Base-by-base conservation (phyloP, 2,329 filamentous ascomycete genomes). In the Chrysosporium queenslandicum region DNA sequence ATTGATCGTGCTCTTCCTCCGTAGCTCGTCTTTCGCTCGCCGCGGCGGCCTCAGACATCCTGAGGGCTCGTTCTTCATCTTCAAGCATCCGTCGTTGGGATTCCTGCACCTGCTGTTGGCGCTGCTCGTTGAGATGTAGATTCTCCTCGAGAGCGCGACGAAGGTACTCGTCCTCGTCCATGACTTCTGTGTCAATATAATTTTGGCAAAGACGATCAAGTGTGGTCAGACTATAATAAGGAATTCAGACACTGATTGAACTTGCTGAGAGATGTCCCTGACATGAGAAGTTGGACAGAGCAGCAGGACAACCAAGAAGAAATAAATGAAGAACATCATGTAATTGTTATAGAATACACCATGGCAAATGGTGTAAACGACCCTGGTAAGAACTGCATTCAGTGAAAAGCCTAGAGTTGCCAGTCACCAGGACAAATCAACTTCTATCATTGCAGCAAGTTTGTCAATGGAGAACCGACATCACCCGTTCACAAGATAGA, bases 121-220 rank as follows among this genome's bases (percentile, higher is more conserved):
- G 56, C 23, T 50, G 12, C 40, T 54, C 46, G 18, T 50, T 50
- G 4, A 58, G 9, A 21, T 29, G 48, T 12, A 56, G 29, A 18
- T 46, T 56, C 34, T 56, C 56, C 37, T 54, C 51, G 30, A 58
- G 42, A n/a, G 55, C 55, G 8, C 30, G 41, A 9, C 51, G 43
- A 39, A 58, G 55, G 14, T 41, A 45, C 29, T 55, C 50, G 18
- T 54, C 53, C 12, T 53, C 55, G 21, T 53, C 53, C 50, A 52
- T 52, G 8, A n/a, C 20, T n/a, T 25, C 12, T n/a, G n/a, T n/a
- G n/a, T n/a, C n/a, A n/a, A n/a, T n/a, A n/a, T n/a, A n/a, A n/a
- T n/a, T n/a, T n/a, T n/a, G n/a, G n/a, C n/a, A n/a, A n/a, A n/a
- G n/a, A n/a, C n/a, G n/a, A n/a, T n/a, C n/a, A n/a, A n/a, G n/a